Evolutionary conservation across 768 basidiomycete genomes (phyloP).

Genomic region (Rhodotorula babjevae): DNA sequence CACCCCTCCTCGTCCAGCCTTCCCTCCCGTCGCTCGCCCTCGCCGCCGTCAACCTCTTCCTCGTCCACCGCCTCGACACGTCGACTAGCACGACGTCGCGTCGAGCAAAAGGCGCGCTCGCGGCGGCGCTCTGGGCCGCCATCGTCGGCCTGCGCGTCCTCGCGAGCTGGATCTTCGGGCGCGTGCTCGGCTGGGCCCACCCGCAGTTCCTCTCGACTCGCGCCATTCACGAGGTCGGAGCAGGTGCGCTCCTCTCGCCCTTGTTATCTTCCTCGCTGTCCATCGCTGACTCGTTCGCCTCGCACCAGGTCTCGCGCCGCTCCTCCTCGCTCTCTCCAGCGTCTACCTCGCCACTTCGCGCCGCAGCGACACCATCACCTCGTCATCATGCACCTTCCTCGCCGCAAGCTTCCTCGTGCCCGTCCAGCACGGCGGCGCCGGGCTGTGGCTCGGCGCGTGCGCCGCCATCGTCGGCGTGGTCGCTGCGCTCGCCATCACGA

Average conservation of each 20-base stretch:
- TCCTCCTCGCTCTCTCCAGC: slow-evolving; percentile 16
- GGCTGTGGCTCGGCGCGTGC: slow-evolving; percentile 7
- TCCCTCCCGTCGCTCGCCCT: not conserved
- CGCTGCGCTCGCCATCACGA: not conserved
- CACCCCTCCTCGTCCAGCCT: slow-evolving; percentile 13
- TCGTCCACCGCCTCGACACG: not conserved
- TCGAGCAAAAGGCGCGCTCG: not conserved
- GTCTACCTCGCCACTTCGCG: not conserved
- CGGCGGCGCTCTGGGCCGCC: not conserved
- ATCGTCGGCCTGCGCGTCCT: slow-evolving; percentile 11
- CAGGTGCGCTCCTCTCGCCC: slow-evolving; percentile 3
- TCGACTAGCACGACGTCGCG: not conserved
- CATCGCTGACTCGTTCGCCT: fast-evolving
- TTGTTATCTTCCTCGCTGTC: no score
- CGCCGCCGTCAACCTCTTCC: not conserved
- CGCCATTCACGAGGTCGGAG: slow-evolving; percentile 26
- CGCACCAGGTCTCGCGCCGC: slow-evolving; percentile 13
- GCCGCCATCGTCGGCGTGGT: not conserved
- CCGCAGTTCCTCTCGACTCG: slow-evolving; percentile 15
- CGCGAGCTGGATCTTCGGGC: slow-evolving; percentile 12
- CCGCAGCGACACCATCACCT: not conserved
- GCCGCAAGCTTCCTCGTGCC: slow-evolving; percentile 7
- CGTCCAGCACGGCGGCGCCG: slow-evolving; percentile 5
- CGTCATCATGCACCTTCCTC: not conserved
- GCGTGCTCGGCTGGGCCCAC: slow-evolving; percentile 27